Percentiles rank a stretch among this genome's conserved stretches.
These are phyloP conservation scores for Coprinopsis sp. DNA, from an alignment of 768 basidiomycete species.

Conservation along the genomic window DNA sequence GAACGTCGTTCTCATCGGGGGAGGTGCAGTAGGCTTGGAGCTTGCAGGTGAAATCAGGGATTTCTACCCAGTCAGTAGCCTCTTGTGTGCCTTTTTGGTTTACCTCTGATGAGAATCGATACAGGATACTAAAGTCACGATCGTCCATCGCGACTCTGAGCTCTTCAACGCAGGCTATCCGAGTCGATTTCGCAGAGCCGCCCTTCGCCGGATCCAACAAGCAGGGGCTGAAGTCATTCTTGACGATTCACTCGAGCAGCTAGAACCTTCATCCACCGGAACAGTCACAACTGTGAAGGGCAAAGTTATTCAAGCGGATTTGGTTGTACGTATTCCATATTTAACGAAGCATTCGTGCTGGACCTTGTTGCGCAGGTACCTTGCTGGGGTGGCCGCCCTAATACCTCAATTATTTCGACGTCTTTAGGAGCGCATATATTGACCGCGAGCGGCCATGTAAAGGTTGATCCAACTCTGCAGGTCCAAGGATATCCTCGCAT, in stretches of 20 bases:
- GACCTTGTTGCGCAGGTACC: slow-evolving; percentile 21
- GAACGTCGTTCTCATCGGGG: slow-evolving; percentile 46
- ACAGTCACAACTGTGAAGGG: slow-evolving; percentile 18
- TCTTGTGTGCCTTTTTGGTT: slow-evolving; percentile 7
- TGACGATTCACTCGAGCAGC: slow-evolving; percentile 20
- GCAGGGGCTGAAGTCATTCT: slow-evolving; percentile 36
- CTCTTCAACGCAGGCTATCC: slow-evolving; percentile 56
- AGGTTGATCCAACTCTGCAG: slow-evolving; percentile 54
- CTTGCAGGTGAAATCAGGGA: slow-evolving; percentile 38
- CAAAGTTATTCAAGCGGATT: slow-evolving; percentile 21
- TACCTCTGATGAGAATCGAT: background rate
- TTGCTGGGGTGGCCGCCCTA: slow-evolving; percentile 38
- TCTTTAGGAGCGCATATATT: slow-evolving; percentile 39
- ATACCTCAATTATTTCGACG: slow-evolving; percentile 44
- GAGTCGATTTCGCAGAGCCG: slow-evolving; percentile 42
- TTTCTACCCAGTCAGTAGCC: slow-evolving; percentile 25
- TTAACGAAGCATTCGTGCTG: background rate
- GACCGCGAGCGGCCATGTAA: slow-evolving; percentile 37
- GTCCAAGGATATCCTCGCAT: slow-evolving; percentile 44
- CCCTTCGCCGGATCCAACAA: slow-evolving; percentile 36
- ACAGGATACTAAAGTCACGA: slow-evolving; percentile 45
- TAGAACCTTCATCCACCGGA: slow-evolving; percentile 29
- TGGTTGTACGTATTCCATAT: slow-evolving; percentile 14
- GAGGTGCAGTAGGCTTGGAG: slow-evolving; percentile 51
- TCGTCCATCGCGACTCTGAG: slow-evolving; percentile 49